Conservation (phyloP, 2,329 filamentous ascomycete genomes). For the Aspergillus sp. region DNA sequence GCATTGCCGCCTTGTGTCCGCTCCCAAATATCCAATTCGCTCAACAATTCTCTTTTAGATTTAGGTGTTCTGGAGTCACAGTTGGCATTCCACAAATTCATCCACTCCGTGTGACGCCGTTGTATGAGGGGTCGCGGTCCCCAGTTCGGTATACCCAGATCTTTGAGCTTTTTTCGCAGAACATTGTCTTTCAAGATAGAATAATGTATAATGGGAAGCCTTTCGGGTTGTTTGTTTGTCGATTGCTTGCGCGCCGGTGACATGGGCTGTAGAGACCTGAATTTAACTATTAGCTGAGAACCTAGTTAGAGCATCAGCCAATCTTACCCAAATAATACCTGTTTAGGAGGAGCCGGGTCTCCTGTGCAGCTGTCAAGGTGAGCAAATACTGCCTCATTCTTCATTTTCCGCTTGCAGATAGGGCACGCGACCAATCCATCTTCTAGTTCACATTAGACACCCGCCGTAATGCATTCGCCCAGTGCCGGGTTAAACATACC, state of each 20-base stretch:
- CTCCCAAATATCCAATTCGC: slow-evolving; percentile 85
- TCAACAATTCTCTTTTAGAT: slow-evolving; percentile 67
- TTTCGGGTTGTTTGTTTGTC: slow-evolving; percentile 51
- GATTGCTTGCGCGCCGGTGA: slow-evolving; percentile 13
- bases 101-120: slow-evolving; percentile 84
- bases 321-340: slow-evolving; percentile 28
- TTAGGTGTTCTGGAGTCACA: slow-evolving; percentile 79
- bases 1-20: slow-evolving; percentile 69
- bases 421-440: slow-evolving; percentile 83
- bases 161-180: slow-evolving; percentile 76
- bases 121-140: slow-evolving; percentile 72
- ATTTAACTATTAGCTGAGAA: not conserved
- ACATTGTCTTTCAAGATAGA: slow-evolving; percentile 76
- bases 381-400: slow-evolving; percentile 70
- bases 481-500: slow-evolving; percentile 23
- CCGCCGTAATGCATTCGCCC: not conserved
- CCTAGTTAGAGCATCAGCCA: slow-evolving; percentile 17
- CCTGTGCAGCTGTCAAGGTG: slow-evolving; percentile 71
- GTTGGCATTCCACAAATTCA: slow-evolving; percentile 95
- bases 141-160: slow-evolving; percentile 72
- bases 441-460: slow-evolving; percentile 44
- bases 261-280: slow-evolving; percentile 15
- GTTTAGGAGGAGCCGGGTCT: slow-evolving; percentile 15
- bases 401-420: slow-evolving; percentile 77
- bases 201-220: slow-evolving; percentile 80